Percentiles rank a stretch among this genome's conserved stretches.
phyloP scores from a whole-genome alignment of 2,329 filamentous ascomycete genomes.

The Herpotrichia juniperi region DNA sequence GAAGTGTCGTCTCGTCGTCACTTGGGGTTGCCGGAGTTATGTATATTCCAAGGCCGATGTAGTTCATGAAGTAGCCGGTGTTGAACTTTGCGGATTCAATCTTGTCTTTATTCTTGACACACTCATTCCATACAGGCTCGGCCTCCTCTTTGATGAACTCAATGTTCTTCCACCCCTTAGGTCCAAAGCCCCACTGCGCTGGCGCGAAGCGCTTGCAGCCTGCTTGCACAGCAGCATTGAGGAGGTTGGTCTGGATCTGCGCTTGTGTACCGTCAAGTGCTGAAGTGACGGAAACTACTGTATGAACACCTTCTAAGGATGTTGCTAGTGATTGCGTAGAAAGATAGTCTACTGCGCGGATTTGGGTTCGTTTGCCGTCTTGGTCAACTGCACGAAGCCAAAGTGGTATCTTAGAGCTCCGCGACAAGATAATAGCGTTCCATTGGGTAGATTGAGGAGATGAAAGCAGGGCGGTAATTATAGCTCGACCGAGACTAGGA shows the following conservation, averaged over 20 bases:
- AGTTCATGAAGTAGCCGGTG: slow-evolving; percentile 4
- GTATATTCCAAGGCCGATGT: slow-evolving; percentile 5
- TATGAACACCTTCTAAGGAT: slow-evolving; percentile 3
- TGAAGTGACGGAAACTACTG: slow-evolving; percentile 3
- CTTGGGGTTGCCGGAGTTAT: not conserved
- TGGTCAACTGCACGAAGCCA: slow-evolving; percentile 5
- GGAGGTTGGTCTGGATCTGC: slow-evolving; percentile 5
- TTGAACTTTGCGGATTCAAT: slow-evolving; percentile 6
- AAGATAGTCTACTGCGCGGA: slow-evolving; percentile 1
- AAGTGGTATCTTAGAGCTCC: not conserved
- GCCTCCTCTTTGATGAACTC: not conserved
- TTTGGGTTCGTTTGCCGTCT: not conserved
- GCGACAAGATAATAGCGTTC: slow-evolving; percentile 3
- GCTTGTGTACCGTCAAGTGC: slow-evolving; percentile 1
- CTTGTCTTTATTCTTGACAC: slow-evolving; percentile 2
- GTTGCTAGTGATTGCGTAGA: not conserved
- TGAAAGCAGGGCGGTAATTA: not conserved
- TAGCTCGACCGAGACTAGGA: slow-evolving; percentile 3
- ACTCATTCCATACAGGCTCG: slow-evolving; percentile 1
- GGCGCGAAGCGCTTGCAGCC: slow-evolving; percentile 7
- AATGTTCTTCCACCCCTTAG: slow-evolving; percentile 4
- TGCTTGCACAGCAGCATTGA: slow-evolving; percentile 3
- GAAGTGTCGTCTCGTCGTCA: not conserved
- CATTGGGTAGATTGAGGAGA: not conserved
- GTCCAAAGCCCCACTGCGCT: slow-evolving; percentile 4